phyloP scores from a whole-genome alignment of 2,329 filamentous ascomycete genomes.

The Fusarium sp. region DNA sequence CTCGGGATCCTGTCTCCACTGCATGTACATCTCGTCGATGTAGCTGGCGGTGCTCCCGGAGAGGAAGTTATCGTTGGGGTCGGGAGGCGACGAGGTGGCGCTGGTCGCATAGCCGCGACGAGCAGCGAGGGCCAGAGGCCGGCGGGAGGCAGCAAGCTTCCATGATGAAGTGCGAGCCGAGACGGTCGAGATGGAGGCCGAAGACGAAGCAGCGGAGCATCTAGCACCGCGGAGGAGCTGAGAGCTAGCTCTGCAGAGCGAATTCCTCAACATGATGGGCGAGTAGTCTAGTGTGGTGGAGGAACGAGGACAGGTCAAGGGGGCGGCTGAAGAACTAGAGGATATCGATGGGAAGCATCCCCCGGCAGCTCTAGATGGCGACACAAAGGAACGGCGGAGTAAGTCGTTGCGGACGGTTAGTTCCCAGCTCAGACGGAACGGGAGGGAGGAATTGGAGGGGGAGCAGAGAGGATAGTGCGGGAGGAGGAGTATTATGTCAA shows the following conservation, averaged over 20 bases:
- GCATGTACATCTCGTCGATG: constrained; percentile 99
- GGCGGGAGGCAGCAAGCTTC: constrained; percentile 59
- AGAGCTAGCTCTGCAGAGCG: constrained; percentile 73
- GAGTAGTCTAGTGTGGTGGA: constrained; percentile 24
- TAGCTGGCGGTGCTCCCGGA: constrained; percentile 98
- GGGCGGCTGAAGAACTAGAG: constrained; percentile 36
- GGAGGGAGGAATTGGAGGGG: constrained; percentile 34
- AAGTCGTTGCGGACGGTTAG: constrained; percentile 51
- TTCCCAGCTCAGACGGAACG: constrained; percentile 29
- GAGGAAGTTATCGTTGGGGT: constrained; percentile 95
- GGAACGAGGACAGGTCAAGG: constrained; percentile 30
- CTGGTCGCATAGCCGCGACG: constrained; percentile 66
- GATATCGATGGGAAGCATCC: constrained; percentile 46
- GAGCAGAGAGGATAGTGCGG: constrained; percentile 7
- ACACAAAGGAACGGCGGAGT: constrained; percentile 61
- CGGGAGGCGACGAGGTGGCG: constrained; percentile 67
- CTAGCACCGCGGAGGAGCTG: constrained; percentile 69
- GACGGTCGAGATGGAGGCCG: constrained; percentile 57
- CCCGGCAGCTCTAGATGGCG: constrained; percentile 47
- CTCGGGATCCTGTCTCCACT: constrained; percentile 93
- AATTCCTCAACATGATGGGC: constrained; percentile 77
- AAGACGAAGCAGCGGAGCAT: constrained; percentile 55
- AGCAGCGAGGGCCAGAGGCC: constrained; percentile 61
- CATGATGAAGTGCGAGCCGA: constrained; percentile 56
- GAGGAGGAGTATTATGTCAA: constrained; percentile 14